Base-by-base conservation (phyloP, 2,329 filamentous ascomycete species). In the Exophiala calicioides region DNA sequence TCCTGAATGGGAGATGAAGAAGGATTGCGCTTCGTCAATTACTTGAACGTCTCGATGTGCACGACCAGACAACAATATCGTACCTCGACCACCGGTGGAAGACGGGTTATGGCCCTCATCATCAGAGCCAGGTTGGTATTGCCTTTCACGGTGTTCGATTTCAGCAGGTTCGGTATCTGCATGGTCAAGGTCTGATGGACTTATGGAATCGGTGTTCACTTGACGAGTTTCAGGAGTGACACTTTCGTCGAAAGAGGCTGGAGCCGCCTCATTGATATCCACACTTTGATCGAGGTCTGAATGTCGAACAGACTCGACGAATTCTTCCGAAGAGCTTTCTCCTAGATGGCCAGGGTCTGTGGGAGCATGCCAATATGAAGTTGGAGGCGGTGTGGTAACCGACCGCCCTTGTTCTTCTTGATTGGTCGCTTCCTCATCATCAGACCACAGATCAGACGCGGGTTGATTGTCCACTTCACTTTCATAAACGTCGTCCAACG, bases 391-490 rank as follows among this genome's bases (percentile, higher is more conserved):
- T 39, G n/a, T n/a, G n/a, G n/a, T n/a, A n/a, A n/a, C n/a, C n/a
- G n/a, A n/a, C n/a, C n/a, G n/a, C n/a, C n/a, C n/a, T n/a, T n/a
- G n/a, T n/a, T n/a, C n/a, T n/a, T 26, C 35, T 15, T 40, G 15
- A 8, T 16, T 12, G 20, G 12, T 35, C 19, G 18, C n/a, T 21
- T 34, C 19, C 12, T 44, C 46, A 8, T 23, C 29, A n/a, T 52
- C 41, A 9, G 52, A 48, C 52, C 52, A 51, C n/a, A 40, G 31
- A 20, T 55, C 47, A 37, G 19, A 32, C 12, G 57, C 46, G 12
- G 23, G 23, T n/a, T 57, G 51, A 13, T 50, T 43, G 29, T 53
- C 37, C 13, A 53, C 47, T 20, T 40, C 23, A 9, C 55, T 54
- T 12, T 42, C 42, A 27, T 54, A 43, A n/a, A 47, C 42, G 19